These are phyloP conservation scores for Dactylellina leptospora DNA, from an alignment of 2,329 filamentous ascomycete genomes.

Conservation along the genomic window DNA sequence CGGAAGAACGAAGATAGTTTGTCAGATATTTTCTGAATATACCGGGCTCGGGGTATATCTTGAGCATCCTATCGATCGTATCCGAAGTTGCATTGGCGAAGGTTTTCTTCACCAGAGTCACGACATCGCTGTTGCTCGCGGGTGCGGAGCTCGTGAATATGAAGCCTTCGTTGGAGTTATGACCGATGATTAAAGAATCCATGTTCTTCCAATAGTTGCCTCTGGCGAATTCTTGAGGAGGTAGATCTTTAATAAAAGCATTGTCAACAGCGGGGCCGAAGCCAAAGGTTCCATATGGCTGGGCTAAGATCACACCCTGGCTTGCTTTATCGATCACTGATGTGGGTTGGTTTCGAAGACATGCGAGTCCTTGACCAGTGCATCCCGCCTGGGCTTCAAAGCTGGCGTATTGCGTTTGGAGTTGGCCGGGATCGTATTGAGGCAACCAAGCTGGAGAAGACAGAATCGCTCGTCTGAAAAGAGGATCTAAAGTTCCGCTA, in stretches of 20 bases:
- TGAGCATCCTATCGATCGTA: slow-evolving; percentile 24
- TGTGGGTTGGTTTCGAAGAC: slow-evolving; percentile 57
- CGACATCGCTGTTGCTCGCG: slow-evolving; percentile 52
- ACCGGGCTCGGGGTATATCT: slow-evolving; percentile 53
- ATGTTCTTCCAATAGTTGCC: slow-evolving; percentile 60
- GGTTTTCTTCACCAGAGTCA: slow-evolving; percentile 55
- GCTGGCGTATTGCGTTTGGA: slow-evolving; percentile 51
- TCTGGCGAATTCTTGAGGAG: slow-evolving; percentile 58
- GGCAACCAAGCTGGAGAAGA: slow-evolving; percentile 58
- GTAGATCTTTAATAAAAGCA: slow-evolving; percentile 58
- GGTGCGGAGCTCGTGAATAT: slow-evolving; percentile 57
- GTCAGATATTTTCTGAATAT: slow-evolving; percentile 53
- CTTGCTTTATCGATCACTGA: slow-evolving; percentile 57
- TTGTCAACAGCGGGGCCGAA: slow-evolving; percentile 60
- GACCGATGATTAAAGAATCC: slow-evolving; percentile 58
- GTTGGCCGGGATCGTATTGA: slow-evolving; percentile 48
- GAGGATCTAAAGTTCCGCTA: slow-evolving; percentile 62
- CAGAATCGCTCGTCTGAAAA: slow-evolving; percentile 61
- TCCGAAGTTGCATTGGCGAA: slow-evolving; percentile 52
- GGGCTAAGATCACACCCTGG: slow-evolving; percentile 55
- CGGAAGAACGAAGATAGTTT: slow-evolving; percentile 51
- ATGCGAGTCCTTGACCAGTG: slow-evolving; percentile 58
- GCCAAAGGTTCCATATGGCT: slow-evolving; percentile 57
- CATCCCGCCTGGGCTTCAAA: slow-evolving; percentile 58
- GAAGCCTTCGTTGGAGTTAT: slow-evolving; percentile 59